Percentiles rank a stretch among this genome's conserved stretches.
Conservation (phyloP, 2,329 filamentous ascomycete genomes). For the Emmonsiellopsis sp. region DNA sequence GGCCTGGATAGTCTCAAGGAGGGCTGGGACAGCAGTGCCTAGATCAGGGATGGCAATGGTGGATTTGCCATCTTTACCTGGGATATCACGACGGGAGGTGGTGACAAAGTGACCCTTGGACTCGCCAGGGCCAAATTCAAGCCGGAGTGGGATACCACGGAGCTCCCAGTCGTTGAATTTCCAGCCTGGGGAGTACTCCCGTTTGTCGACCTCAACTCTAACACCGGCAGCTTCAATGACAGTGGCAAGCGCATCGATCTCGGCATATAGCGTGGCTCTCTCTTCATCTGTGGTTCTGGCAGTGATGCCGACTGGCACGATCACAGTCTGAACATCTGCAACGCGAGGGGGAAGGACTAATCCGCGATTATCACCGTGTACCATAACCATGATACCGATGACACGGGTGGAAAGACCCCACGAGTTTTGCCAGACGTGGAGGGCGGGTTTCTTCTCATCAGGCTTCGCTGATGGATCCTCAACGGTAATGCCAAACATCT, state of each 20-base stretch:
- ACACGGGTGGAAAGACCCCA: conserved; percentile 97
- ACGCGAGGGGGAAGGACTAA: conserved; percentile 87
- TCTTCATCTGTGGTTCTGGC: conserved; percentile 78
- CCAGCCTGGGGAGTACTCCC: conserved; percentile 89
- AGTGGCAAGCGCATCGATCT: conserved; percentile 62
- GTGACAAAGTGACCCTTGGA: conserved; percentile 76
- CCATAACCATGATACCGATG: conserved; percentile 98
- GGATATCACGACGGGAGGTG: conserved; percentile 75
- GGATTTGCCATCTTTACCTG: conserved; percentile 58
- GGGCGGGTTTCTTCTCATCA: conserved; percentile 65
- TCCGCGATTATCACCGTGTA: conserved; percentile 92
- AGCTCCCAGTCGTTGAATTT: conserved; percentile 99
- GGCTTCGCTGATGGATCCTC: conserved; percentile 71
- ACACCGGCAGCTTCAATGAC: conserved; percentile 65
- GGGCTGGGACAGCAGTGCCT: conserved; percentile 60
- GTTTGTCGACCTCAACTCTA: conserved; percentile 70
- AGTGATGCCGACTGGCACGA: conserved; percentile 88
- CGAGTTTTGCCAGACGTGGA: conserved; percentile 96
- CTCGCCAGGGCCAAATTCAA: conserved; percentile 95
- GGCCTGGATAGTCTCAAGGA: conserved; percentile 82
- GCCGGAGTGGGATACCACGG: conserved; percentile 83
- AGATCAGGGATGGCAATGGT: conserved; percentile 69
- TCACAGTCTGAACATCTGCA: conserved; percentile 72
- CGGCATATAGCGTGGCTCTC: conserved; percentile 63
- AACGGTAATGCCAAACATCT: conserved; percentile 98